Conservation (phyloP, 2,329 filamentous ascomycete genomes). For the Aspergillus quadricinctus region DNA sequence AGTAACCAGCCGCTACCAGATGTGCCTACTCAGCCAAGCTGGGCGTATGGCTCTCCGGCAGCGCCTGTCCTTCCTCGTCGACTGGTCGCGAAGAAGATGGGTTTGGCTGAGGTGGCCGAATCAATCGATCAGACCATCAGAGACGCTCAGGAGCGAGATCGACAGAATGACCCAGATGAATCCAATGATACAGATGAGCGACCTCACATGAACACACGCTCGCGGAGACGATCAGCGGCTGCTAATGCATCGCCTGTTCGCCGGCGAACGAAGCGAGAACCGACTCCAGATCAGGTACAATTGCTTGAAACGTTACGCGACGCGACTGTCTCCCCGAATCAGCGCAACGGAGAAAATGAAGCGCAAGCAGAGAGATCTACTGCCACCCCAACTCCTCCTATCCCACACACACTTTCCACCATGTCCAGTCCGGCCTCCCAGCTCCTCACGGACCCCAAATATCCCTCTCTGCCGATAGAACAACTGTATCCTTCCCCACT, state of each 20-base stretch:
- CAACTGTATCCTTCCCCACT: constrained; percentile 29
- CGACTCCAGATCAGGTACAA: constrained; percentile 33
- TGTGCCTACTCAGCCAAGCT: constrained; percentile 37
- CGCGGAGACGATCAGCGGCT: constrained; percentile 10
- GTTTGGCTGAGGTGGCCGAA: constrained; percentile 29
- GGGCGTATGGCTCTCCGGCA: constrained; percentile 37
- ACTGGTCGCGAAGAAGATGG: constrained; percentile 27
- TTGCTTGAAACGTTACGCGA: constrained; percentile 26
- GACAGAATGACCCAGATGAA: constrained; percentile 20
- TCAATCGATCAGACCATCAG: constrained; percentile 30
- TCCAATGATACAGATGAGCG: constrained; percentile 6
- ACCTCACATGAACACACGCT: constrained; percentile 8
- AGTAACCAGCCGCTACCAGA: constrained; percentile 29
- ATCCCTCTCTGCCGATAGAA: constrained; percentile 14
- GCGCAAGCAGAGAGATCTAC: constrained; percentile 19
- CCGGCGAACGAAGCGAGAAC: constrained; percentile 24
- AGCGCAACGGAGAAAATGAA: constrained; percentile 5
- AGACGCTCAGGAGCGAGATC: constrained; percentile 17
- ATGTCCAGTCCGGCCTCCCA: constrained; percentile 26
- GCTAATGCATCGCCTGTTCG: constrained; percentile 14
- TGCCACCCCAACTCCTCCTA: constrained; percentile 31
- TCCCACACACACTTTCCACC: constrained; percentile 30
- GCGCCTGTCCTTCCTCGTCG: constrained; percentile 33
- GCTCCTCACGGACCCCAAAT: constrained; percentile 16
- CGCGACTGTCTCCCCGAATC: constrained; percentile 19